Conservation (phyloP, 2,329 filamentous ascomycete species). For the Trichoderma arundinaceum region DNA sequence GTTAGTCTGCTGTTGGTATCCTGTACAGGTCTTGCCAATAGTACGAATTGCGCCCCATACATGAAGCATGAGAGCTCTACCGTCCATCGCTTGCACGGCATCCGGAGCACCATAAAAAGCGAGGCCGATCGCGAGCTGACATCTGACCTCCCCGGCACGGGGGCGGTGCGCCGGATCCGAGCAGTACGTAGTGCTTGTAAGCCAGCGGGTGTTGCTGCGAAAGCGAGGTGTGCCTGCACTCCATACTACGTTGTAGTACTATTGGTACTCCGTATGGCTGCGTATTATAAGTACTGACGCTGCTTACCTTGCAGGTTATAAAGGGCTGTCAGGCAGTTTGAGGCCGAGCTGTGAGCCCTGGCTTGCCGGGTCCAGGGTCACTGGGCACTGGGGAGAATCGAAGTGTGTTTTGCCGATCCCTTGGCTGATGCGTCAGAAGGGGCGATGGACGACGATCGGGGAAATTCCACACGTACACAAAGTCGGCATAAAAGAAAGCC, state of each 20-base stretch:
- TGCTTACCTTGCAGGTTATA: not conserved
- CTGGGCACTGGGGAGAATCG: not conserved
- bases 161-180: slow-evolving; percentile 7
- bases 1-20: not conserved
- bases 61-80: not conserved
- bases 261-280: not conserved
- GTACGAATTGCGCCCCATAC: not conserved
- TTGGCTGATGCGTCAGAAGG: slow-evolving; percentile 10
- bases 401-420: slow-evolving; percentile 10
- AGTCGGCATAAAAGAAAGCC: not conserved
- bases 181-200: too few species aligned
- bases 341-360: not conserved
- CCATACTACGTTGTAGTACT: not conserved
- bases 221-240: not conserved
- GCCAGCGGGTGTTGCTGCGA: not conserved
- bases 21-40: not conserved
- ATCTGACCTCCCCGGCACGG: not conserved
- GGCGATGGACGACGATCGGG: not conserved
- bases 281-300: not conserved
- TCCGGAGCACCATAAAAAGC: slow-evolving; percentile 8
- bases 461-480: not conserved
- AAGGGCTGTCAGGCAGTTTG: not conserved
- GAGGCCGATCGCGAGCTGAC: slow-evolving; percentile 16
- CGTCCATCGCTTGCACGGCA: slow-evolving; percentile 7
- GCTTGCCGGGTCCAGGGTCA: not conserved